These are phyloP conservation scores for Kwoniella europaea DNA, from an alignment of 768 basidiomycete genomes.

Conservation along the genomic window DNA sequence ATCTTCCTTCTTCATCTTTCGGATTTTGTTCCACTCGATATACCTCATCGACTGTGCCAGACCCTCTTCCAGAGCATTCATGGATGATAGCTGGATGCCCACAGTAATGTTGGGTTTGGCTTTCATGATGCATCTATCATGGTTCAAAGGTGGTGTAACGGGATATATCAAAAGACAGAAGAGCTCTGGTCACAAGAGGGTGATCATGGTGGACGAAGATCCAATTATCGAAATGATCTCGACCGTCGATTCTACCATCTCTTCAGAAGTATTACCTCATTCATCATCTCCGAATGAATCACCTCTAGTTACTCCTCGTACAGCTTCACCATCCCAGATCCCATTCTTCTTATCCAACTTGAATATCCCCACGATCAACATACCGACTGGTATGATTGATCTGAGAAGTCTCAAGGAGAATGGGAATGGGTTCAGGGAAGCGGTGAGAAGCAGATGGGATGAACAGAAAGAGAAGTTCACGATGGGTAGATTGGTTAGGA, in stretches of 20 bases:
- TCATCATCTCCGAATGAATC: conserved; percentile 35
- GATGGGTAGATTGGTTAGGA: neutral
- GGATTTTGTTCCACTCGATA: conserved; percentile 63
- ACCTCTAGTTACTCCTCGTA: conserved; percentile 48
- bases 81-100: conserved; percentile 59
- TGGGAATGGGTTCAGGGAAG: conserved; percentile 45
- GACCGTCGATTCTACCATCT: neutral
- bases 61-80: conserved; percentile 51
- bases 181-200: neutral
- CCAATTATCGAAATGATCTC: neutral
- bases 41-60: conserved; percentile 52
- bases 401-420: conserved; percentile 1
- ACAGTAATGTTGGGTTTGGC: conserved; percentile 60
- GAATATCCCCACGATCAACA: conserved; percentile 6
- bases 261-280: conserved; percentile 1
- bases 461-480: conserved; percentile 41
- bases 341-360: conserved; percentile 25
- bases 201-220: neutral
- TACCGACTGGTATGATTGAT: conserved; percentile 15
- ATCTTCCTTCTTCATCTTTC: conserved; percentile 63
- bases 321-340: conserved; percentile 21
- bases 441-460: conserved; percentile 47
- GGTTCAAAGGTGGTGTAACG: conserved; percentile 65
- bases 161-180: conserved; percentile 61
- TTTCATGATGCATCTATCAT: conserved; percentile 64